A percentile compares a stretch with the other conserved stretches of the same genome.
Conservation (phyloP, 2,329 filamentous ascomycete species). For the Aotearoamyces nothofagi region DNA sequence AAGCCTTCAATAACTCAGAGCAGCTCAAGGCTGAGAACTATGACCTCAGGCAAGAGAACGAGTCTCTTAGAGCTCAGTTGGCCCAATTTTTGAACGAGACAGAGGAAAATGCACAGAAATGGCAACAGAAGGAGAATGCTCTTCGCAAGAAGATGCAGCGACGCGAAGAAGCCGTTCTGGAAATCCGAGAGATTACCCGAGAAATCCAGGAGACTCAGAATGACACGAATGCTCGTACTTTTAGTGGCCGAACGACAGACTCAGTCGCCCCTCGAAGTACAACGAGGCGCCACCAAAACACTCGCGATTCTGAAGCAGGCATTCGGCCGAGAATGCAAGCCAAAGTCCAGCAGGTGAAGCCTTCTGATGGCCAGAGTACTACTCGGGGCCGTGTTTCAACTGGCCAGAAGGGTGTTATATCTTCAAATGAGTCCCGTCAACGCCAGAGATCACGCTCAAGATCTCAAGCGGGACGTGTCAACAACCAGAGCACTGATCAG, state of each 20-base stretch:
- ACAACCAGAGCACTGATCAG: neutral
- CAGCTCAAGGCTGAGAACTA: slow-evolving; percentile 28
- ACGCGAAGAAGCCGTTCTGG: slow-evolving; percentile 4
- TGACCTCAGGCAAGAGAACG: slow-evolving; percentile 18
- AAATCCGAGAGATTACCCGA: slow-evolving; percentile 7
- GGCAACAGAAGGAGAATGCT: slow-evolving; percentile 24
- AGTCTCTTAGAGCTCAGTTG: slow-evolving; percentile 11
- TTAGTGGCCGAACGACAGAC: neutral
- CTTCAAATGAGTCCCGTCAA: slow-evolving; percentile 1
- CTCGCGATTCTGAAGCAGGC: neutral
- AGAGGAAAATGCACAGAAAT: slow-evolving; percentile 22
- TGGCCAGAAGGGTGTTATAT: neutral
- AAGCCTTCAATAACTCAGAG: slow-evolving; percentile 40
- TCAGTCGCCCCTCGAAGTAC: neutral
- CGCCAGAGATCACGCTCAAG: slow-evolving; percentile 5
- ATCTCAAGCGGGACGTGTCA: slow-evolving; percentile 1
- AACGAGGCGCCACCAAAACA: neutral
- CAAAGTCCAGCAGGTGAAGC: neutral
- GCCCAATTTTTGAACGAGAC: slow-evolving; percentile 24
- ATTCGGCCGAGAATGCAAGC: no score
- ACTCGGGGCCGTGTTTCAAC: neutral
- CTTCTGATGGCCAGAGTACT: neutral
- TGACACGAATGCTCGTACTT: neutral
- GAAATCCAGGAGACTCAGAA: slow-evolving; percentile 4
- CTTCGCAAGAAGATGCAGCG: slow-evolving; percentile 22